Conservation (phyloP, 148 eudicot genomes). For the Chenopodium formosanum region DNA sequence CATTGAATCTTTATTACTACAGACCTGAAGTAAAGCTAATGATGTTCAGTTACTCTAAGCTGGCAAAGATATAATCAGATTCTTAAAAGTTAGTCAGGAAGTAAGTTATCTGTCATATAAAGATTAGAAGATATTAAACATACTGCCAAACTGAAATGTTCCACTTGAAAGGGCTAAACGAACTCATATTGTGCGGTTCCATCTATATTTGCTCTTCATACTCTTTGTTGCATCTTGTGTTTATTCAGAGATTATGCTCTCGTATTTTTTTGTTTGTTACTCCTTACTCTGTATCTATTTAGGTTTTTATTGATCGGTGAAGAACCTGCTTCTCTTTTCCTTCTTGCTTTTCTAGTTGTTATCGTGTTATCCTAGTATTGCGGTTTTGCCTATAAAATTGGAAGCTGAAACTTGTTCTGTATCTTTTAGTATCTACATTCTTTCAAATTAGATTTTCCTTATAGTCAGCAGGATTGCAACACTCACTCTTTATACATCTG, state of each 20-base stretch:
- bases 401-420: background rate
- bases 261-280: background rate
- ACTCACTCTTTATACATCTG: background rate
- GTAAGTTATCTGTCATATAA: background rate
- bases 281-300: background rate
- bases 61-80: background rate
- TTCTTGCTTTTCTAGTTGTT: background rate
- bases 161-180: background rate
- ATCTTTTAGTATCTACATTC: background rate
- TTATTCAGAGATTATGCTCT: background rate
- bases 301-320: background rate
- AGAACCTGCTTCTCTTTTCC: background rate
- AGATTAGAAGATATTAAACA: too few species aligned
- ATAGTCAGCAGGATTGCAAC: background rate
- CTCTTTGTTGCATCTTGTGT: background rate
- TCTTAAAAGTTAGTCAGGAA: too few species aligned
- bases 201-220: background rate
- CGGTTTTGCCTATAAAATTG: background rate
- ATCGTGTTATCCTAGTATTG: background rate
- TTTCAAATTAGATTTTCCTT: background rate
- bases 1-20: background rate
- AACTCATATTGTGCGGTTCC: background rate
- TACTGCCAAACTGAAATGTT: too few species aligned
- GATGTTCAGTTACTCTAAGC: background rate
- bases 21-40: background rate